Evolutionary conservation across 495 filamentous ascomycete genomes (phyloP).

Genomic region (Penicillium argentinense): DNA sequence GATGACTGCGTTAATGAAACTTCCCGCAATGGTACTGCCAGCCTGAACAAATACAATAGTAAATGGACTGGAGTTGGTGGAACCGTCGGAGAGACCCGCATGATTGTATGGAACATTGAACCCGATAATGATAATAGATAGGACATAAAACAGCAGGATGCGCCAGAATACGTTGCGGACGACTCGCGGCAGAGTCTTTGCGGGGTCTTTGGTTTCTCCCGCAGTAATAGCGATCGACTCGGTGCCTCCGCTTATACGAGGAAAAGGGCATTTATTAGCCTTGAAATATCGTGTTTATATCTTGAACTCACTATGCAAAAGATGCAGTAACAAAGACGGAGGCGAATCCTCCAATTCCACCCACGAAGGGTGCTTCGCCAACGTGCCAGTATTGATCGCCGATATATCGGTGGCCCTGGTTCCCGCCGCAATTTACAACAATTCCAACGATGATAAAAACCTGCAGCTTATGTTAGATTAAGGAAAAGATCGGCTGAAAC

Average conservation of each 20-base stretch:
- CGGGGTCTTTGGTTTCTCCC: constrained; percentile 51
- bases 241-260: constrained; percentile 43
- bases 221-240: constrained; percentile 59
- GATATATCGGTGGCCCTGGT: constrained; percentile 45
- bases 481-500: too few species aligned
- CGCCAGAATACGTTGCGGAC: constrained; percentile 56
- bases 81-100: constrained; percentile 38
- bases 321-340: constrained; percentile 55
- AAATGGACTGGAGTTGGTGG: constrained; percentile 49
- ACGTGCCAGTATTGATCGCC: constrained; percentile 46
- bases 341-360: constrained; percentile 52
- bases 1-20: constrained; percentile 58
- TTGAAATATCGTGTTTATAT: constrained; percentile 2
- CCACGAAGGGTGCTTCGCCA: constrained; percentile 53
- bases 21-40: constrained; percentile 48
- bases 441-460: constrained; percentile 55
- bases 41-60: constrained; percentile 53
- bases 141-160: constrained; percentile 52
- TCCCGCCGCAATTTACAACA: constrained; percentile 51
- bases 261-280: not conserved
- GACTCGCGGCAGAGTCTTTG: constrained; percentile 47
- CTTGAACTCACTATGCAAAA: constrained; percentile 45
- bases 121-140: constrained; percentile 49
- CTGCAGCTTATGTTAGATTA: too few species aligned
- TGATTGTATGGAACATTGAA: constrained; percentile 56